A percentile compares a stretch with the other conserved stretches of the same genome.
phyloP scores from a whole-genome alignment of 208 protist species.

The Spongospora subterranea region DNA sequence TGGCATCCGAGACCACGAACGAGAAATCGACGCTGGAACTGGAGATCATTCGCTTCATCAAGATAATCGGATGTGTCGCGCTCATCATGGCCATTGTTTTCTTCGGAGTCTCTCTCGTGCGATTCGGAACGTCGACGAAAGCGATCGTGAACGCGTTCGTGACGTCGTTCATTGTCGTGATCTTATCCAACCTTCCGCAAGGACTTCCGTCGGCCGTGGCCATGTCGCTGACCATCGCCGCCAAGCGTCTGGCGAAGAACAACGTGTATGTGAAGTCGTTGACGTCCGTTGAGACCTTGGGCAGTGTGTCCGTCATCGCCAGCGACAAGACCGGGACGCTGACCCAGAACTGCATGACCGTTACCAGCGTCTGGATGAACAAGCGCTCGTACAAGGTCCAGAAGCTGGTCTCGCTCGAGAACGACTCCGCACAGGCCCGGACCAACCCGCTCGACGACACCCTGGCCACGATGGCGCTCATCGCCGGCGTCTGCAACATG shows the following conservation, averaged over 20 bases:
- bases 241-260: constrained; percentile 74
- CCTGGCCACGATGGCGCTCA: not conserved
- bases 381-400: not conserved
- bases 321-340: constrained; percentile 87
- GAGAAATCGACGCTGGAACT: constrained; percentile 68
- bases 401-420: not conserved
- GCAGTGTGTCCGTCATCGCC: constrained; percentile 80
- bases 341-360: constrained; percentile 84
- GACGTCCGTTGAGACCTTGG: constrained; percentile 84
- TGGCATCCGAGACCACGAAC: constrained; percentile 64
- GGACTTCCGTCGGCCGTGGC: constrained; percentile 79
- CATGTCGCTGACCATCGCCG: constrained; percentile 80
- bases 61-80: constrained; percentile 61
- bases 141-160: constrained; percentile 44
- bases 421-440: constrained; percentile 55
- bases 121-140: constrained; percentile 18
- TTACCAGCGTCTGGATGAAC: constrained; percentile 58
- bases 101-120: not conserved
- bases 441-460: not conserved
- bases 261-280: constrained; percentile 83
- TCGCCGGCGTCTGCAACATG: constrained; percentile 71
- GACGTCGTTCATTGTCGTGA: constrained; percentile 75
- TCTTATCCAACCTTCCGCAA: constrained; percentile 86
- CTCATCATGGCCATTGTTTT: constrained; percentile 57
- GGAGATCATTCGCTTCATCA: constrained; percentile 79